Conservation (phyloP, 192 early-diverging fungal species). For the Coemansia sp. region DNA sequence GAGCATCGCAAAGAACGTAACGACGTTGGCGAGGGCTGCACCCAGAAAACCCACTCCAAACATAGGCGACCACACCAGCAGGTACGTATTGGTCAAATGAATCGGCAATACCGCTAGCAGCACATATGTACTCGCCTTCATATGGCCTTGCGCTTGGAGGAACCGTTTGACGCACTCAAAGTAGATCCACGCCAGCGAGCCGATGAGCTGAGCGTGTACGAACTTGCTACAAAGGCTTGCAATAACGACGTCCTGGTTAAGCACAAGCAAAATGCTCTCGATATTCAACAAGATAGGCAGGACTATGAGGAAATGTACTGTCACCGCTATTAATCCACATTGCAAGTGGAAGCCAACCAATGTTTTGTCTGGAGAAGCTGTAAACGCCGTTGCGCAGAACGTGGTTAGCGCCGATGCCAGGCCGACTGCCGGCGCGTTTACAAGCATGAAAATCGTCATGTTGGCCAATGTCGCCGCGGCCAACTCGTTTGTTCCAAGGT, state of each 20-base stretch:
- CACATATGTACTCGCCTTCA: constrained; percentile 82
- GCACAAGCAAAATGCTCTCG: constrained; percentile 66
- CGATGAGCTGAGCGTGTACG: constrained; percentile 67
- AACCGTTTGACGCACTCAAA: constrained; percentile 88
- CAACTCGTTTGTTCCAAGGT: constrained; percentile 66
- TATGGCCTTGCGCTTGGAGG: constrained; percentile 88
- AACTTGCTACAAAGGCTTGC: constrained; percentile 72
- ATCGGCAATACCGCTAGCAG: constrained; percentile 71
- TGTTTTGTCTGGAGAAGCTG: constrained; percentile 65
- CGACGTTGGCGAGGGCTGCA: constrained; percentile 78
- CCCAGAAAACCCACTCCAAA: constrained; percentile 79
- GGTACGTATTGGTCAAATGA: constrained; percentile 76
- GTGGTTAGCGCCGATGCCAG: constrained; percentile 77
- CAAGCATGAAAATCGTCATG: constrained; percentile 73
- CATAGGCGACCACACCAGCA: constrained; percentile 75
- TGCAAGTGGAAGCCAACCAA: constrained; percentile 77
- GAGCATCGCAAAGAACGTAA: constrained; percentile 78
- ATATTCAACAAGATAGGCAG: constrained; percentile 71
- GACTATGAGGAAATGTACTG: constrained; percentile 72
- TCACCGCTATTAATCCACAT: constrained; percentile 78
- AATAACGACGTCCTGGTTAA: constrained; percentile 75
- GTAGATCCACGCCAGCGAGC: constrained; percentile 75
- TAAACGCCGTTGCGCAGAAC: constrained; percentile 73
- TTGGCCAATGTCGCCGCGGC: constrained; percentile 71
- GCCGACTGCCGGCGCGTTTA: constrained; percentile 70